Evolutionary conservation across 208 protist species (phyloP).

Genomic region (Trypanosoma conorhini): DNA sequence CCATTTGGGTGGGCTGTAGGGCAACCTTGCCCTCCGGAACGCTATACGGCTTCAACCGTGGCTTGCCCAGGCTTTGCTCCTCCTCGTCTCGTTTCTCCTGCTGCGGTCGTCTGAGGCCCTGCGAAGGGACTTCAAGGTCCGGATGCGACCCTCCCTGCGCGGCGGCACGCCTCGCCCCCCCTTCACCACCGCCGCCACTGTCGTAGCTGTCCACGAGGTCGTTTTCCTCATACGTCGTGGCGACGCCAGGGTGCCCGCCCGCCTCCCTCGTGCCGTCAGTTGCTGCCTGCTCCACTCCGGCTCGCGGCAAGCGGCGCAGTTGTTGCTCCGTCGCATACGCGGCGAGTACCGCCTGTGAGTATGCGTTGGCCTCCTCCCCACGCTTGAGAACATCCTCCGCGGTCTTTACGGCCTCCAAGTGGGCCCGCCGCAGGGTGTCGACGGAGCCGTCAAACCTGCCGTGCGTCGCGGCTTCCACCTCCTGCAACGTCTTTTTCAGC

Average conservation of each 20-base stretch:
- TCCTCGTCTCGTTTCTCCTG: neutral
- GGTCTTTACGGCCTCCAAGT: slow-evolving; percentile 6
- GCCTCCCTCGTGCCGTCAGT: neutral
- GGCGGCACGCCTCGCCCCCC: neutral
- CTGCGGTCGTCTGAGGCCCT: neutral
- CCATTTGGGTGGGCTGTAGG: neutral
- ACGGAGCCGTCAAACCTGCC: neutral
- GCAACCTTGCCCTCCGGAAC: neutral
- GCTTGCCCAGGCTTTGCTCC: neutral
- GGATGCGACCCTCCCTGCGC: neutral
- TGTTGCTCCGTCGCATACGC: slow-evolving; percentile 36
- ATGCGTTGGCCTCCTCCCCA: slow-evolving; percentile 15
- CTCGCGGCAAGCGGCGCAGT: slow-evolving; percentile 33
- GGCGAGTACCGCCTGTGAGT: slow-evolving; percentile 40
- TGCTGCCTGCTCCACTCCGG: slow-evolving; percentile 1
- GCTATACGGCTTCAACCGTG: neutral
- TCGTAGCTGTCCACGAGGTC: neutral
- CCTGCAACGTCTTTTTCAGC: neutral
- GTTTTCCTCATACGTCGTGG: neutral
- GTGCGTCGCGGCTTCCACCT: neutral
- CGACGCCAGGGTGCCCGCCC: neutral
- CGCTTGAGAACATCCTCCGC: slow-evolving; percentile 11
- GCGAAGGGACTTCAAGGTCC: neutral
- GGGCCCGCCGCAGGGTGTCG: neutral
- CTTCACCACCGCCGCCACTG: no score